These are phyloP conservation scores for Prunella vulgaris DNA, from an alignment of 257 asterid species.

Conservation along the genomic window DNA sequence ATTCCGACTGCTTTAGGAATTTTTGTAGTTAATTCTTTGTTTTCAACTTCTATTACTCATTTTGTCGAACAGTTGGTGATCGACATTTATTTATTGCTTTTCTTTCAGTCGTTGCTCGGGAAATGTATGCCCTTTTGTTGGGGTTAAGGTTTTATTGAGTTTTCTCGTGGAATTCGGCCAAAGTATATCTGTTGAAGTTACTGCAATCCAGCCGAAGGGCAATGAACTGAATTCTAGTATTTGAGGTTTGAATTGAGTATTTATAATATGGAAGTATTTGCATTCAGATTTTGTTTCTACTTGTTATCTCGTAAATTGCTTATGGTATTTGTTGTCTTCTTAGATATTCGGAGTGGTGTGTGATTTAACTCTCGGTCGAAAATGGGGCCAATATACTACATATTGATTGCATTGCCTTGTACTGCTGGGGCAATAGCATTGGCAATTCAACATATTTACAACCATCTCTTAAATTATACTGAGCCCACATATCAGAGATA, in stretches of 20 bases:
- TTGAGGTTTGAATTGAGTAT: slow-evolving; percentile 23
- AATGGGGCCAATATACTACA: slow-evolving; percentile 80
- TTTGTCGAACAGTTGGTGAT: slow-evolving; percentile 19
- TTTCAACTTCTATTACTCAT: slow-evolving; percentile 15
- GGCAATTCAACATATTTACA: slow-evolving; percentile 74
- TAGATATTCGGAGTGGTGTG: slow-evolving; percentile 20
- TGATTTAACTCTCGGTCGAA: slow-evolving; percentile 23
- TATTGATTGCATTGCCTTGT: slow-evolving; percentile 87
- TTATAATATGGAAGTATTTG: neutral
- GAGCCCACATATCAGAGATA: slow-evolving; percentile 94
- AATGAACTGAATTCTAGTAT: neutral
- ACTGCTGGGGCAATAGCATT: slow-evolving; percentile 70
- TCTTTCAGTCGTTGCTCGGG: slow-evolving; percentile 16
- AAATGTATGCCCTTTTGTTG: slow-evolving; percentile 21
- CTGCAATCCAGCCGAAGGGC: slow-evolving; percentile 19
- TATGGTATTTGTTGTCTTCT: slow-evolving; percentile 12
- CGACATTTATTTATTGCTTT: neutral
- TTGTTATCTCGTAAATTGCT: neutral
- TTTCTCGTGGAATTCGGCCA: neutral
- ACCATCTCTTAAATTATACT: slow-evolving; percentile 88
- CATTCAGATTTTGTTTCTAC: neutral
- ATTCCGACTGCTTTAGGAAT: slow-evolving; percentile 3
- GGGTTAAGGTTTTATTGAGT: slow-evolving; percentile 16
- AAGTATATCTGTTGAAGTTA: slow-evolving; percentile 1
- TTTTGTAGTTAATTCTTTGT: neutral